Percentiles rank a stretch among this genome's conserved stretches.
These are phyloP conservation scores for Trichoderma brevicompactum DNA, from an alignment of 2,329 filamentous ascomycete genomes.

Conservation along the genomic window DNA sequence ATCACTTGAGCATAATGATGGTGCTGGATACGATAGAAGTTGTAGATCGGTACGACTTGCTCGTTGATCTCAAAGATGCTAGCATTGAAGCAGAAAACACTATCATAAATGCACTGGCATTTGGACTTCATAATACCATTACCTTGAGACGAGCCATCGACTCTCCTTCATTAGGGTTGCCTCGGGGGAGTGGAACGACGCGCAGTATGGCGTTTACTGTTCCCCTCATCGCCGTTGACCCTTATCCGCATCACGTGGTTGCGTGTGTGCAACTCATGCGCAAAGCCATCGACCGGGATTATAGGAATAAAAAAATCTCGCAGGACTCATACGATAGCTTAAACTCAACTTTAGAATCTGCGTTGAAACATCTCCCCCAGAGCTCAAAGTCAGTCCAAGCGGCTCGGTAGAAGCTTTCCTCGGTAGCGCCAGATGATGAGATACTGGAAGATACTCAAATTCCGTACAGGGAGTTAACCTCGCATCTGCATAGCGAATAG, in stretches of 20 bases:
- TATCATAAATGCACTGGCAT: slow-evolving; percentile 6
- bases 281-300: slow-evolving; percentile 8
- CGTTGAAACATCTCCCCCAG: neutral
- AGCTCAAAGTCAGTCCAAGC: slow-evolving; percentile 12
- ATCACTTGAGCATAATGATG: slow-evolving; percentile 1
- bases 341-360: slow-evolving; percentile 7
- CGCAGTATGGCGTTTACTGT: neutral
- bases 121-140: slow-evolving; percentile 9
- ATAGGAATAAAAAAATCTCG: neutral
- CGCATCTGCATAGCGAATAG: neutral
- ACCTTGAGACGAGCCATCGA: slow-evolving; percentile 5
- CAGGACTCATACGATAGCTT: neutral
- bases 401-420: neutral
- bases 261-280: slow-evolving; percentile 5
- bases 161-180: neutral
- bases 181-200: neutral
- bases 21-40: slow-evolving; percentile 13
- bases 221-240: slow-evolving; percentile 2
- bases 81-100: slow-evolving; percentile 12
- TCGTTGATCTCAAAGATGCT: slow-evolving; percentile 9
- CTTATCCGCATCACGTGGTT: slow-evolving; percentile 9
- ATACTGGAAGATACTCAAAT: neutral
- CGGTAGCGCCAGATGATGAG: neutral
- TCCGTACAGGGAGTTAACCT: neutral
- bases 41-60: slow-evolving; percentile 11